A percentile compares a stretch with the other conserved stretches of the same genome.
These are phyloP conservation scores for Glomus cerebriforme DNA, from an alignment of 192 early-diverging fungal species.

Conservation along the genomic window DNA sequence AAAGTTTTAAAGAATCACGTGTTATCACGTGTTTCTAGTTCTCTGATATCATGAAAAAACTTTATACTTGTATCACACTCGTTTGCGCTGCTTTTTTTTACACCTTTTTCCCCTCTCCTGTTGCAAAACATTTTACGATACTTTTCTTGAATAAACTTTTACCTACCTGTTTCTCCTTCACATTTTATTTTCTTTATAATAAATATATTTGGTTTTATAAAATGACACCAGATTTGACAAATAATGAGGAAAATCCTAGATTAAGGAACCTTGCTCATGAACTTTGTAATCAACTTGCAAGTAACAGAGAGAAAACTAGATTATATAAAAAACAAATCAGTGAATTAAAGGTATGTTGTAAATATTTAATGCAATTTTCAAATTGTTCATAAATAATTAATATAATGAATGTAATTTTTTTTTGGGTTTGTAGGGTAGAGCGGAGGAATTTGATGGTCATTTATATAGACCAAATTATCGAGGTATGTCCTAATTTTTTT, in stretches of 20 bases:
- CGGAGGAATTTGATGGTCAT: background rate
- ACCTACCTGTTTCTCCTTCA: background rate
- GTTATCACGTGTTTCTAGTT: too few relatives aligned
- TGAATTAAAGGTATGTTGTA: background rate
- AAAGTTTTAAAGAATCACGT: too few relatives aligned
- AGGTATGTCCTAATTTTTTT: background rate
- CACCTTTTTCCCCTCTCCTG: too few relatives aligned
- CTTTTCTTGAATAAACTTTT: too few relatives aligned
- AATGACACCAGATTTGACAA: conserved; percentile 5
- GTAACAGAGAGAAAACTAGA: background rate
- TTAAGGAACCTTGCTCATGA: conserved; percentile 1
- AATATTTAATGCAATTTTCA: too few relatives aligned
- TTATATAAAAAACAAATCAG: background rate
- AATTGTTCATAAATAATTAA: too few relatives aligned
- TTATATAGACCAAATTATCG: conserved; percentile 3
- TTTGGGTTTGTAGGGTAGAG: conserved; percentile 11
- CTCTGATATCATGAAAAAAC: too few relatives aligned
- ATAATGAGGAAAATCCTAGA: conserved; percentile 11
- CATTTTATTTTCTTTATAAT: background rate
- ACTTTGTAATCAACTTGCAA: conserved; percentile 21
- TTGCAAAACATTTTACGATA: too few relatives aligned
- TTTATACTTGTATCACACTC: too few relatives aligned
- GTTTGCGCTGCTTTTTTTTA: too few relatives aligned
- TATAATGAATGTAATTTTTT: background rate
- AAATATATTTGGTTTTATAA: background rate